Percentiles rank a stretch among this genome's conserved stretches.
phyloP scores from a whole-genome alignment of 768 basidiomycete genomes.

The Xerocomellus amylosporus region DNA sequence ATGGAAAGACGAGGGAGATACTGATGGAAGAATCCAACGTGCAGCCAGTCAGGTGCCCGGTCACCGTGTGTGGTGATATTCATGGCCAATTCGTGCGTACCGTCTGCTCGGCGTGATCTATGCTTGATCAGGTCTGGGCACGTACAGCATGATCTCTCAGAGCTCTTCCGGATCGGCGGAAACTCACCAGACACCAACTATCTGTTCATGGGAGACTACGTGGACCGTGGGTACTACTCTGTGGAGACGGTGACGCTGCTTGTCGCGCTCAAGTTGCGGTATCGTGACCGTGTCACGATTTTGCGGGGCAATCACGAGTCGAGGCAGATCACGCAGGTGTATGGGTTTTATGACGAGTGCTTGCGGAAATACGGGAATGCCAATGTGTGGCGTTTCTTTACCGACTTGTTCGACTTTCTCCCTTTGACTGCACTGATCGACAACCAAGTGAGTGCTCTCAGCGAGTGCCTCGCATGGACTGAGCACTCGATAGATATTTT shows the following conservation, averaged over 20 bases:
- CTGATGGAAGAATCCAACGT: conserved; percentile 99
- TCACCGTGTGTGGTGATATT: conserved; percentile 99
- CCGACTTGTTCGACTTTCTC: conserved; percentile 96
- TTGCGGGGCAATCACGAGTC: conserved; percentile 98
- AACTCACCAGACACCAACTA: conserved; percentile 99
- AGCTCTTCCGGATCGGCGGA: conserved; percentile 97
- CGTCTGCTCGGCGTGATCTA: conserved; percentile 18
- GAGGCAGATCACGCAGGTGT: conserved; percentile 99
- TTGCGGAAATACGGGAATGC: conserved; percentile 99
- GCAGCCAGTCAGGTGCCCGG: conserved; percentile 96
- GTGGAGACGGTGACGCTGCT: conserved; percentile 98
- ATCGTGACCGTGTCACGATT: conserved; percentile 97
- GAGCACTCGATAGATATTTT: conserved; percentile 76
- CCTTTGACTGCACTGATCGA: conserved; percentile 98
- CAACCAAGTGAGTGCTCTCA: conserved; percentile 78
- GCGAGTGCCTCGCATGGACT: conserved; percentile 2
- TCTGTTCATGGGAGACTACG: conserved; percentile 99
- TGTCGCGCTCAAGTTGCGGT: conserved; percentile 95
- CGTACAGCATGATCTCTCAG: conserved; percentile 94
- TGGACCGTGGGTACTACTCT: conserved; percentile 98
- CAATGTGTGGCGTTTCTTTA: conserved; percentile 99
- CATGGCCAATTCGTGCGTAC: conserved; percentile 98
- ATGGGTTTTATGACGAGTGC: conserved; percentile 99
- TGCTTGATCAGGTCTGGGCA: conserved; percentile 20
- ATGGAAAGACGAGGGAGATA: conserved; percentile 87